Evolutionary conservation across 148 eudicot genomes (phyloP).

Genomic region (Oxyria digyna): DNA sequence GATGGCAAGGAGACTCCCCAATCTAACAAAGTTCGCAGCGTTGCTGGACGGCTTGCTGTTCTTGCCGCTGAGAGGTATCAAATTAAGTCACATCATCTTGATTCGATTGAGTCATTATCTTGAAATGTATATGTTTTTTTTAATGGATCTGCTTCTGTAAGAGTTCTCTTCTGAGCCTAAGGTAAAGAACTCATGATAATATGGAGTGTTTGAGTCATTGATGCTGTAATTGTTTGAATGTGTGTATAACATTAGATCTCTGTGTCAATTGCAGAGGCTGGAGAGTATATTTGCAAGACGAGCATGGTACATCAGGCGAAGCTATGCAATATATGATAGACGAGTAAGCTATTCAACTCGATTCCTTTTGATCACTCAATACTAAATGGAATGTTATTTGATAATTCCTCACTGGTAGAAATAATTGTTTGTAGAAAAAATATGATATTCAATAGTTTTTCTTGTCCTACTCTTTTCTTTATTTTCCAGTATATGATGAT

Average conservation of each 20-base stretch:
- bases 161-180: background rate
- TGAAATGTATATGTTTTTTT: too few relatives aligned
- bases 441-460: too few relatives aligned
- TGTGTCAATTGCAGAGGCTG: slow-evolving; percentile 23
- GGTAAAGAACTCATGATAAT: background rate
- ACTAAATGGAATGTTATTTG: too few relatives aligned
- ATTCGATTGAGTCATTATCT: background rate
- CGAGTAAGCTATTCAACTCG: slow-evolving; percentile 17
- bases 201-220: background rate
- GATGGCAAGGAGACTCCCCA: slow-evolving; percentile 55
- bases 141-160: background rate
- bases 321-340: slow-evolving; percentile 35
- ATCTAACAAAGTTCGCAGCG: slow-evolving; percentile 60
- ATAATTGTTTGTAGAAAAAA: too few relatives aligned
- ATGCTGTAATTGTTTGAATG: background rate
- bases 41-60: slow-evolving; percentile 58
- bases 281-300: slow-evolving; percentile 38
- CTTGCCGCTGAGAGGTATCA: slow-evolving; percentile 56
- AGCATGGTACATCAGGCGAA: slow-evolving; percentile 33
- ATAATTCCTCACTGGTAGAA: too few relatives aligned
- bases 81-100: background rate
- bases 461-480: too few relatives aligned
- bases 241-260: background rate
- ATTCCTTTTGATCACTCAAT: slow-evolving; percentile 1
- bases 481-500: too few relatives aligned